phyloP scores from a whole-genome alignment of 2,329 filamentous ascomycete genomes.

The Coniochaeta sp. region DNA sequence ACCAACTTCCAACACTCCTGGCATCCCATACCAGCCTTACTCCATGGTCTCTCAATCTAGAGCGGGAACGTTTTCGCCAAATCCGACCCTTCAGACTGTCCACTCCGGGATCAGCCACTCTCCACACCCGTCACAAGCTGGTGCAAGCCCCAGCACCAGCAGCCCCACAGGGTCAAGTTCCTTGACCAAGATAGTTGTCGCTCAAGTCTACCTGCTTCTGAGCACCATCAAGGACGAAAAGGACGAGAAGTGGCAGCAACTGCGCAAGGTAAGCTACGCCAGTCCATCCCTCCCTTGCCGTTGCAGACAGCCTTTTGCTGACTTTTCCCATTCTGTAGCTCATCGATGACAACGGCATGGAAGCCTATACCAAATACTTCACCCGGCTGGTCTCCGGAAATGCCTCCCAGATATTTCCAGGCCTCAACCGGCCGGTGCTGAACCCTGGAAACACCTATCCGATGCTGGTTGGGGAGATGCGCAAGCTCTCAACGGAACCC shows the following conservation, averaged over 20 bases:
- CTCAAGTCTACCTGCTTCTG: constrained; percentile 89
- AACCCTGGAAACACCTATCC: constrained; percentile 68
- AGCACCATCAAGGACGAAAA: constrained; percentile 94
- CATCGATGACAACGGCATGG: constrained; percentile 97
- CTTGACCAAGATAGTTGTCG: constrained; percentile 87
- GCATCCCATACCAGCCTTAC: constrained; percentile 15
- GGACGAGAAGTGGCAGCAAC: constrained; percentile 88
- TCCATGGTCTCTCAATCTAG: constrained; percentile 53
- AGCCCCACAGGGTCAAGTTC: constrained; percentile 57
- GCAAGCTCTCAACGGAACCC: constrained; percentile 72
- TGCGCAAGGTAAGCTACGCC: constrained; percentile 67
- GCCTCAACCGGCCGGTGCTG: constrained; percentile 62
- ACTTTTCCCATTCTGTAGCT: constrained; percentile 48
- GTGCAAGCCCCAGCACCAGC: constrained; percentile 53
- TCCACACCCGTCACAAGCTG: constrained; percentile 48
- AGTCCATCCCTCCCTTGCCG: not conserved
- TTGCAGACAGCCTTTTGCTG: constrained; percentile 2
- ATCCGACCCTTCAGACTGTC: constrained; percentile 44
- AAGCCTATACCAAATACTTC: constrained; percentile 95
- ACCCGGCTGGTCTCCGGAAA: constrained; percentile 86
- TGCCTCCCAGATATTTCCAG: constrained; percentile 83
- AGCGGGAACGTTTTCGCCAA: constrained; percentile 58
- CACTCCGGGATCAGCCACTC: constrained; percentile 50
- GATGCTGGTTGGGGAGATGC: constrained; percentile 74
- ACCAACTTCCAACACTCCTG: constrained; percentile 12